phyloP scores from a whole-genome alignment of 306 rosid genomes.

The Vigna reflexopilosa region DNA sequence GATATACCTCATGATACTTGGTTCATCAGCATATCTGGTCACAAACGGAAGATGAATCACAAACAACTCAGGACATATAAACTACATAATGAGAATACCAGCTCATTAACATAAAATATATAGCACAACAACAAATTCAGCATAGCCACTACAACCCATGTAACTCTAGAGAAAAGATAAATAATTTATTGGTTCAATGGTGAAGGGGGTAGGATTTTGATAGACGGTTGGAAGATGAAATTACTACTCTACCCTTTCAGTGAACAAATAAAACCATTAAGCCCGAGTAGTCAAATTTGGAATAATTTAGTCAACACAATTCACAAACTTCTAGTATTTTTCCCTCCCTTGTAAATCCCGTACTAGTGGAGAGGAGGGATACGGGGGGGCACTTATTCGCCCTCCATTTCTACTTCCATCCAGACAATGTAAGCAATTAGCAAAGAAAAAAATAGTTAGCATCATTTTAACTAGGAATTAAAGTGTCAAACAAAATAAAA shows the following conservation, averaged over 20 bases:
- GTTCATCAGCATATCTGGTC: conserved; percentile 82
- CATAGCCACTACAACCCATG: background rate
- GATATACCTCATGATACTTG: conserved; percentile 91
- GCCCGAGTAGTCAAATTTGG: background rate
- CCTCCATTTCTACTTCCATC: background rate
- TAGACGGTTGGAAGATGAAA: background rate
- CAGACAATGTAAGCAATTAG: conserved; percentile 2
- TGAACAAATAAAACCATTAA: background rate
- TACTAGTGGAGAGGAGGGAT: background rate
- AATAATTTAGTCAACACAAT: background rate
- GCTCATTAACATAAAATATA: conserved; percentile 12
- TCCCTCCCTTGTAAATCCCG: background rate
- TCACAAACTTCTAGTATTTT: conserved; percentile 1
- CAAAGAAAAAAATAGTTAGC: conserved; percentile 3
- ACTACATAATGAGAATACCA: conserved; percentile 21
- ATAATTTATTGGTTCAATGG: background rate
- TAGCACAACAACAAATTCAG: conserved; percentile 3
- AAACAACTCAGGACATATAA: conserved; percentile 15
- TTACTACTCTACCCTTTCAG: background rate
- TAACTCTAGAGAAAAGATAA: conserved; percentile 26
- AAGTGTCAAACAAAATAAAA: background rate
- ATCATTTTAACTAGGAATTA: conserved; percentile 17
- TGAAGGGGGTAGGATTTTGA: background rate
- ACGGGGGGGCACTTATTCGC: background rate
- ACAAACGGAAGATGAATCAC: conserved; percentile 41